A percentile compares a stretch with the other conserved stretches of the same genome.
Evolutionary conservation across 208 protist species (phyloP).

Genomic region (Plasmodiophora brassicae): DNA sequence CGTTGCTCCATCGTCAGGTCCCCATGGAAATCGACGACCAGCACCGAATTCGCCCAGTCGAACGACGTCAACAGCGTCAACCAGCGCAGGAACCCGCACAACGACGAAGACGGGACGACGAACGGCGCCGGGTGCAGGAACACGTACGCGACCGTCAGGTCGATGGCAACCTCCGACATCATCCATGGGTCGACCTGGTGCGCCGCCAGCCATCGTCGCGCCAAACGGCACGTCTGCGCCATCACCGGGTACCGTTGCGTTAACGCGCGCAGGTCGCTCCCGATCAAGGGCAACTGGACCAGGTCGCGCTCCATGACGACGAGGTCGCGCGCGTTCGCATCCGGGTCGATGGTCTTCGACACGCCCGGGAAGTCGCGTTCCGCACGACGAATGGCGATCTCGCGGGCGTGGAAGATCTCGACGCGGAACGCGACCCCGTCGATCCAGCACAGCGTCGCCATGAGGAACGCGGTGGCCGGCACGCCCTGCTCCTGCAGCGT

Average conservation of each 20-base stretch:
- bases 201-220: neutral
- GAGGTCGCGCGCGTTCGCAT: neutral
- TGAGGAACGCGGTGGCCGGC: neutral
- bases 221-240: neutral
- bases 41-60: neutral
- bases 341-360: neutral
- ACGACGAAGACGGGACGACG: neutral
- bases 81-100: neutral
- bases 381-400: neutral
- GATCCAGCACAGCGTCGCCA: neutral
- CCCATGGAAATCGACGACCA: neutral
- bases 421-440: neutral
- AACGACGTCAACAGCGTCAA: neutral
- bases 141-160: neutral
- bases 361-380: neutral
- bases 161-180: neutral
- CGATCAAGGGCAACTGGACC: neutral
- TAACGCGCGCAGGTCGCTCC: neutral
- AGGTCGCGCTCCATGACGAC: neutral
- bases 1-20: neutral
- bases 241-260: neutral
- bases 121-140: neutral
- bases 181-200: too few relatives aligned
- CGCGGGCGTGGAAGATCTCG: neutral
- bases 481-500: neutral